These are phyloP conservation scores for Cylindrotheca closterium DNA, from an alignment of 108 stramenopile species.

Conservation along the genomic window DNA sequence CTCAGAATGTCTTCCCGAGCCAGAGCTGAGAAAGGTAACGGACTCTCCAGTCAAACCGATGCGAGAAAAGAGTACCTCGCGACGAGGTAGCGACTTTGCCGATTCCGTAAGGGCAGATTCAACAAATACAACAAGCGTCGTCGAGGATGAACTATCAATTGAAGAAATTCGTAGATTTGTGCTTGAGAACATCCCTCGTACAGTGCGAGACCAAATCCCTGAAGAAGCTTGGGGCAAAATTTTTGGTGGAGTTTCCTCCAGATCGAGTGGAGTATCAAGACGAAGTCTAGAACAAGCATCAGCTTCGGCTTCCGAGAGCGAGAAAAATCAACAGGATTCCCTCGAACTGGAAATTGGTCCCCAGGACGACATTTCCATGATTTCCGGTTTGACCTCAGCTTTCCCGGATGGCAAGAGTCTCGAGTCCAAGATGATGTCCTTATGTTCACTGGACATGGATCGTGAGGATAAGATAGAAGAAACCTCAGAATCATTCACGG, in stretches of 20 bases:
- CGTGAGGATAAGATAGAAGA: not conserved
- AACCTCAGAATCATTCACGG: not conserved
- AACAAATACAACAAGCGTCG: conserved; percentile 5
- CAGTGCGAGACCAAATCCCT: conserved; percentile 24
- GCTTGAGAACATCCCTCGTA: conserved; percentile 16
- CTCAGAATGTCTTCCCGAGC: too few relatives aligned
- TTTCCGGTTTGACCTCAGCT: conserved; percentile 17
- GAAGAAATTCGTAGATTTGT: conserved; percentile 26
- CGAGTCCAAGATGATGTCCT: conserved; percentile 1
- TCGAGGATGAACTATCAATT: conserved; percentile 12
- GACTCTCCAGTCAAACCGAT: too few relatives aligned
- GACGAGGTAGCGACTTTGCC: not conserved
- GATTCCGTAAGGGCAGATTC: not conserved
- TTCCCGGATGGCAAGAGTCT: conserved; percentile 23
- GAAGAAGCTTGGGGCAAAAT: conserved; percentile 25
- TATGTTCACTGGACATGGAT: too few relatives aligned
- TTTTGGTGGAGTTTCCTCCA: conserved; percentile 6
- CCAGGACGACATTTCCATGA: conserved; percentile 7
- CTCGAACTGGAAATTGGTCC: conserved; percentile 1
- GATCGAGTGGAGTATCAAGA: not conserved
- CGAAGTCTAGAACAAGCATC: conserved; percentile 1
- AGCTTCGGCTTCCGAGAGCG: not conserved
- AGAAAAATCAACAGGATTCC: not conserved
- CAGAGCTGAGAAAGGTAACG: too few relatives aligned
- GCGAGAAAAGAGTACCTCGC: not conserved